Evolutionary conservation across 1,284 basidiomycete genomes (phyloP).

Genomic region (Pascua guehoae): DNA sequence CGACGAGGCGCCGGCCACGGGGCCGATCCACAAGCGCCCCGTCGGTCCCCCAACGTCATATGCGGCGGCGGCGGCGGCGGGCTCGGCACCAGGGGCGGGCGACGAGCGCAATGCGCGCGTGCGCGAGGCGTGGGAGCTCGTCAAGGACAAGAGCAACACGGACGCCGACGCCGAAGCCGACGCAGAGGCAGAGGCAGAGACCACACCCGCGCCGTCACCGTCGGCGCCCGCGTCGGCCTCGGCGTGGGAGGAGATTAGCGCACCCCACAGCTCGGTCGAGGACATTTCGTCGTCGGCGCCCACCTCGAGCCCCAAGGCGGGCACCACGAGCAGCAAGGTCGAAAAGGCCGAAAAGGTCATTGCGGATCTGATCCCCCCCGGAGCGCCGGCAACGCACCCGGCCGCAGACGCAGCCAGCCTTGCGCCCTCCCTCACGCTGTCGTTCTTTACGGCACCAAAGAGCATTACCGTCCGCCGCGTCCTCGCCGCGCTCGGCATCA

Average conservation of each 20-base stretch:
- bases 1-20: slow-evolving; percentile 6
- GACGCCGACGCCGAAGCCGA: slow-evolving; percentile 28
- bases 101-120: slow-evolving; percentile 48
- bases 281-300: slow-evolving; percentile 27
- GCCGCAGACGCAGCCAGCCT: slow-evolving; percentile 22
- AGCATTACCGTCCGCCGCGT: slow-evolving; percentile 72
- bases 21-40: slow-evolving; percentile 6
- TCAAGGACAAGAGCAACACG: slow-evolving; percentile 39
- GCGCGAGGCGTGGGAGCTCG: slow-evolving; percentile 57
- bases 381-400: not conserved
- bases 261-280: slow-evolving; percentile 28
- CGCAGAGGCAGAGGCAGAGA: slow-evolving; percentile 10
- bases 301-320: slow-evolving; percentile 8
- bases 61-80: not conserved
- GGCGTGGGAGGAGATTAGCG: slow-evolving; percentile 43
- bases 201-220: slow-evolving; percentile 29
- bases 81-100: not conserved
- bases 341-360: slow-evolving; percentile 3
- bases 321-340: not conserved
- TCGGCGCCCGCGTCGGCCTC: slow-evolving; percentile 34
- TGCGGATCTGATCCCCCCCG: not conserved
- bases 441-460: slow-evolving; percentile 74
- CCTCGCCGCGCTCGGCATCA: slow-evolving; percentile 80
- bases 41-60: no score
- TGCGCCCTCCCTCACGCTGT: slow-evolving; percentile 62